Evolutionary conservation across 2,329 filamentous ascomycete species (phyloP).

Genomic region (Cadophora sp.): DNA sequence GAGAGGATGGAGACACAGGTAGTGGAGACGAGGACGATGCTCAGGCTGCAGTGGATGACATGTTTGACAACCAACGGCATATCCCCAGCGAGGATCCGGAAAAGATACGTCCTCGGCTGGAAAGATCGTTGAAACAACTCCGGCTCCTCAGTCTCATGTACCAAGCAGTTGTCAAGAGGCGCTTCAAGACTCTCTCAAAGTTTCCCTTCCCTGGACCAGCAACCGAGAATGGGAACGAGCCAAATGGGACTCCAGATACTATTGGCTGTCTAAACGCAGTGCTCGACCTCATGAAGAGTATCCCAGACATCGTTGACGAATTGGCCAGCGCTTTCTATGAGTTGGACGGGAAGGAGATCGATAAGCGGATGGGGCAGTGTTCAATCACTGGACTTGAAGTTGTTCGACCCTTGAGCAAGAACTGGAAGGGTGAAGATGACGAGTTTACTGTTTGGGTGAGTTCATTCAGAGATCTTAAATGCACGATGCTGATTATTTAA

Average conservation of each 20-base stretch:
- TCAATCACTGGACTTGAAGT: slow-evolving; percentile 64
- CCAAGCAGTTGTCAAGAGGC: slow-evolving; percentile 71
- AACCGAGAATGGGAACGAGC: slow-evolving; percentile 21
- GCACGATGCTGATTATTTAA: slow-evolving; percentile 24
- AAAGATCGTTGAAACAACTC: slow-evolving; percentile 67
- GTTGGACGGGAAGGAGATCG: slow-evolving; percentile 64
- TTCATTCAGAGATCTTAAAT: not conserved
- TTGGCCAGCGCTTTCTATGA: slow-evolving; percentile 77
- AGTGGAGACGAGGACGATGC: slow-evolving; percentile 47
- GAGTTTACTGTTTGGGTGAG: slow-evolving; percentile 78
- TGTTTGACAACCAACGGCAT: slow-evolving; percentile 67
- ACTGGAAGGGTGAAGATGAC: slow-evolving; percentile 72
- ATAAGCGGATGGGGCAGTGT: slow-evolving; percentile 63
- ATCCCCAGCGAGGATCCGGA: slow-evolving; percentile 71
- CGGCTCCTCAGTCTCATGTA: slow-evolving; percentile 74
- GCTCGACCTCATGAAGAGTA: slow-evolving; percentile 59
- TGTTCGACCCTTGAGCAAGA: slow-evolving; percentile 60
- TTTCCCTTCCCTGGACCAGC: slow-evolving; percentile 51
- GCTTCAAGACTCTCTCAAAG: slow-evolving; percentile 64
- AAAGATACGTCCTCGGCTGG: slow-evolving; percentile 68
- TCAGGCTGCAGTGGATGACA: slow-evolving; percentile 69
- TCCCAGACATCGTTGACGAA: slow-evolving; percentile 74
- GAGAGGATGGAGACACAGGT: slow-evolving; percentile 58
- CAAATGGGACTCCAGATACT: slow-evolving; percentile 28
- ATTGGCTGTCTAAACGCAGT: slow-evolving; percentile 60